phyloP scores from a whole-genome alignment of 2,329 filamentous ascomycete genomes.

The Epichloe amarillans region DNA sequence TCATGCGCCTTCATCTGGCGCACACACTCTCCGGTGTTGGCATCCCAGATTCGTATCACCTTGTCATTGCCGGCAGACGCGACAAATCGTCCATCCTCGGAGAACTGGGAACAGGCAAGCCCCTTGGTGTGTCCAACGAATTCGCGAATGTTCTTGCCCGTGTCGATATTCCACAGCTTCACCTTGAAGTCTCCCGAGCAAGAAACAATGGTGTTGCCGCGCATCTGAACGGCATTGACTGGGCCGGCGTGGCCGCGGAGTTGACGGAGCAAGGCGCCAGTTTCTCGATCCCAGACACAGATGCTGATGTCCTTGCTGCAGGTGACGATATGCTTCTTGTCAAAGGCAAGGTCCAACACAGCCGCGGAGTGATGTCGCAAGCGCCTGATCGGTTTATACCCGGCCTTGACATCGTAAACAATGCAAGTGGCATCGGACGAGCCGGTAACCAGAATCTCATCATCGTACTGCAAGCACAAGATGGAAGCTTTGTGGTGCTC shows the following conservation, averaged over 20 bases:
- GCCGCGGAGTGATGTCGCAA: constrained; percentile 71
- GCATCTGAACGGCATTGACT: constrained; percentile 91
- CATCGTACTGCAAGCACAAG: constrained; percentile 87
- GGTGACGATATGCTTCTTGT: constrained; percentile 83
- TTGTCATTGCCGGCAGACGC: constrained; percentile 92
- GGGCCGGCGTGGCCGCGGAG: constrained; percentile 79
- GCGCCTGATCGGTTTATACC: constrained; percentile 68
- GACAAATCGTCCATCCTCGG: constrained; percentile 84
- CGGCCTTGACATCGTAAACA: constrained; percentile 69
- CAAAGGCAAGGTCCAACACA: constrained; percentile 87
- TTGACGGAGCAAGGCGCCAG: constrained; percentile 61
- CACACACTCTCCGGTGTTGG: constrained; percentile 74
- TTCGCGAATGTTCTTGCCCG: constrained; percentile 77
- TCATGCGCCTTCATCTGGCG: constrained; percentile 72
- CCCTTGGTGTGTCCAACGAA: constrained; percentile 85
- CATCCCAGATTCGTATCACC: constrained; percentile 91
- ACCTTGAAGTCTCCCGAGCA: constrained; percentile 89
- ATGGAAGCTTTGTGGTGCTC: constrained; percentile 83
- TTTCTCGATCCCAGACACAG: constrained; percentile 83
- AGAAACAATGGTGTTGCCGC: constrained; percentile 82
- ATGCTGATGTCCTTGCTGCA: constrained; percentile 94
- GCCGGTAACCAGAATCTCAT: constrained; percentile 84
- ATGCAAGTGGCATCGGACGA: constrained; percentile 89
- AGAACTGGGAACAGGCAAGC: constrained; percentile 90
- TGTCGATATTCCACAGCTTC: constrained; percentile 90